Evolutionary conservation across 805 yeast species (phyloP), one percentile per base, ranked within the genome.

Genomic region (Hanseniaspora pseudoguilliermondii): DNA sequence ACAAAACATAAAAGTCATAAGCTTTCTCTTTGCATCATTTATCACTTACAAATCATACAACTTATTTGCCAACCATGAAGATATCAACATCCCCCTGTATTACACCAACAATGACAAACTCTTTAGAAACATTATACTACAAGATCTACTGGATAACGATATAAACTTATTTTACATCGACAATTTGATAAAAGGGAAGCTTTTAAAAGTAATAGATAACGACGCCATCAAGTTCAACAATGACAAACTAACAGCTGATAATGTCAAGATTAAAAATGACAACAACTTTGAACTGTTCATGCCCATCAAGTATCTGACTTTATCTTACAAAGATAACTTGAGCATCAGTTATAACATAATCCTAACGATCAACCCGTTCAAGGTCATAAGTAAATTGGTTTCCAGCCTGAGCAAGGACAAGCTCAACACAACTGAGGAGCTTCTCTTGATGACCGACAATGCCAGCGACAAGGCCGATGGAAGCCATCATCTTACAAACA

Each of bases 121-220:
- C 7, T 27, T 21, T 3, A 44, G 56, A 46, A 40, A 53, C 15
- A n/a, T 53, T 15, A 27, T 53, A 5, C 32, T 27, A 13, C 41
- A 53, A 4, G 56, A 53, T 27, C 20, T 53, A 5, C 13, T 53
- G 16, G 47, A 53, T 20, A 46, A 46, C 13, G 46, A 38, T 13
- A 53, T 53, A 13, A 53, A 53, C 20, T 27, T 53, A 8, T 53
- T 38, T 34, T 53, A 53, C 40, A 29, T 53, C 9, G 50, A 53
- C 7, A 34, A 35, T 20, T 8, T 44, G 18, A 39, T 46, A 9
- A 43, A 44, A 10, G 18, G 29, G 10, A 44, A 39, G 32, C 23
- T 53, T 11, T 6, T 23, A 6, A 41, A 41, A 11, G 20, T 41
- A 5, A 23, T 41, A 6, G 44, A 41, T 23, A 41, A 41, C 9